Base-by-base conservation (phyloP, 2,329 filamentous ascomycete genomes). In the Fusarium heterosporum region DNA sequence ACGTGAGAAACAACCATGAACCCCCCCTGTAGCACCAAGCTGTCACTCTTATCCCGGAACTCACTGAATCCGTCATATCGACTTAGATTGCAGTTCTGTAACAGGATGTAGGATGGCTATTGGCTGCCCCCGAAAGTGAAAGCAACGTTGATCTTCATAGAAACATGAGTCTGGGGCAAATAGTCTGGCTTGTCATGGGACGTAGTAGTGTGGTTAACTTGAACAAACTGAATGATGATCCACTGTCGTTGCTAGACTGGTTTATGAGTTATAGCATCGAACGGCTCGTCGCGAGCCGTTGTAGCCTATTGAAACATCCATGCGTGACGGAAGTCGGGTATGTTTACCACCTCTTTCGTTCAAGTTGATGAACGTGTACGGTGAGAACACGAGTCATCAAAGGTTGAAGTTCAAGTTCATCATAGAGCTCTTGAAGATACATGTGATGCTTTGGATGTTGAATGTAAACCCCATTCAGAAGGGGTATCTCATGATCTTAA, bases 271-370 rank as follows among this genome's bases (percentile, higher is more conserved):
- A 42, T 50, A 43, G n/a, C 16, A 51, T 29, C 29, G 17, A 40
- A 36, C 46, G 49, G 64, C 46, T 51, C 32, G n/a, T 45, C 42
- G 40, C 40, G 48, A 49, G 48, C 38, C 50, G 55, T 29, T 19
- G 30, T 47, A 55, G 65, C 61, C 60, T 68, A 40, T 61, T 68
- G 64, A 68, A 68, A 67, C 64, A 34, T 38, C 12, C 60, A 34
- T 38, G 14, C 60, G 39, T 48, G 49, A 52, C 54, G 61, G 42
- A 55, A 43, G 22, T 48, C 52, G 61, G 52, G 14, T 46, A 41
- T 11, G 36, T 63, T 29, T 41, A 22, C 30, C 42, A 25, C 14
- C n/a, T 22, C 41, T 14, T 42, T 25, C 6, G n/a, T 56, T 19
- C n/a, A 13, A 45, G 9, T 22, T 22, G 16, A 14, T 28, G 22